Base-by-base conservation (phyloP, 2,329 filamentous ascomycete species). In the Paecilomyces variotii region DNA sequence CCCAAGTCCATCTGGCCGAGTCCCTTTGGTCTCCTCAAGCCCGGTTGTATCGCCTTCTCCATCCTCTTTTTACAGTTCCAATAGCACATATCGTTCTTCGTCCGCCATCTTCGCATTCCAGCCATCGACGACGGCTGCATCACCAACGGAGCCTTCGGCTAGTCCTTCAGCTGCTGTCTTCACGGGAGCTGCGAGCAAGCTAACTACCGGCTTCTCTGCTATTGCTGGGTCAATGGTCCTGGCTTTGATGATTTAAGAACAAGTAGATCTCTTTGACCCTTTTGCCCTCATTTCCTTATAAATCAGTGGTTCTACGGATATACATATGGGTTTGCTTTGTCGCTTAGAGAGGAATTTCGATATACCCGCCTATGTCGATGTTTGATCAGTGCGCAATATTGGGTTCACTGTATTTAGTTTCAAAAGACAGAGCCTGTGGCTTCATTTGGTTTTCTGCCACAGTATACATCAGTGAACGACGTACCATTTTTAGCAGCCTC, bases 161-260 rank as follows among this genome's bases (percentile, higher is more conserved):
- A 32, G 19, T 27, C 14, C 53, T 30, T 28, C 53, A 7, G 53
- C 30, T 11, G 27, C 53, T 14, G 26, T 52, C 14, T 61, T 57
- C 34, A 61, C 60, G 5, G 53, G 53, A 45, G 58, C 57, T 19
- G 60, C 57, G 19, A 51, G 24, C 50, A 57, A 39, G 25, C 50
- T 24, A 11, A 45, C 50, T 7, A 24, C 26, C 2, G 25, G 56
- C 24, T 35, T 60, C 25, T 25, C 53, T 55, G 56, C 24, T 3
- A 30, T 39, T 1, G 30, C 52, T 26, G 57, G 50, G 7, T 32
- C 19, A 12, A 12, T 57, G 27, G 50, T 52, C 28, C 53, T 54
- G 27, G 53, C 53, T n/a, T 11, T 54, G 53, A 11, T 54, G 53
- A 26, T 52, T 10, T 52, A 26, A 27, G 24, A 26, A 7, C 11